Evolutionary conservation across 2,329 filamentous ascomycete genomes (phyloP).

Genomic region (Xylaria sp.): DNA sequence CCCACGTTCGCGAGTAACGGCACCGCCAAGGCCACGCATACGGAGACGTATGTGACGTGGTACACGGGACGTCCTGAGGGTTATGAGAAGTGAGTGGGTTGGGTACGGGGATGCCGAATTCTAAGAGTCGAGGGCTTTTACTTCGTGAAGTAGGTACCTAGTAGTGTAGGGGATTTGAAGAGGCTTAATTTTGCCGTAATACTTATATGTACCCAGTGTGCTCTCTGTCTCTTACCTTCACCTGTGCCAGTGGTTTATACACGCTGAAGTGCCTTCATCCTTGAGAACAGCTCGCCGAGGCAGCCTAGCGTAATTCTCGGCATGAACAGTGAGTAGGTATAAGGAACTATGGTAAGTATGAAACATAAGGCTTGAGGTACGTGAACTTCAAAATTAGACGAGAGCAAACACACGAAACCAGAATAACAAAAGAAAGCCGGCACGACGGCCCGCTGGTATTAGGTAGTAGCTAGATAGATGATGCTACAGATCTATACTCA

Average conservation of each 20-base stretch:
- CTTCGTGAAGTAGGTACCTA: not conserved
- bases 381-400: not conserved
- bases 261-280: not conserved
- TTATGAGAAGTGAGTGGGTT: conserved; percentile 23
- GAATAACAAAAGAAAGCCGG: not conserved
- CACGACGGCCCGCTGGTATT: conserved; percentile 12
- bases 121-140: not conserved
- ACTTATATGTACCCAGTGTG: not conserved
- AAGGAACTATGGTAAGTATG: not conserved
- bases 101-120: not conserved
- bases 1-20: conserved; percentile 67
- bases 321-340: not conserved
- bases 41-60: conserved; percentile 67
- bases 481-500: conserved; percentile 19
- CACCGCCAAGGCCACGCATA: conserved; percentile 65
- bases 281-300: not conserved
- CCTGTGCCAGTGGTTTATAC: not conserved
- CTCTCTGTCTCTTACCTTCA: not conserved
- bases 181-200: not conserved
- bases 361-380: not conserved
- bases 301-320: not conserved
- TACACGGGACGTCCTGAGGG: conserved; percentile 55
- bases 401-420: not conserved
- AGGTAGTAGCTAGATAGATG: conserved; percentile 7
- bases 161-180: not conserved